phyloP scores from a whole-genome alignment of 1,139 yeast species.

The Barnettozyma hawaiiensis region DNA sequence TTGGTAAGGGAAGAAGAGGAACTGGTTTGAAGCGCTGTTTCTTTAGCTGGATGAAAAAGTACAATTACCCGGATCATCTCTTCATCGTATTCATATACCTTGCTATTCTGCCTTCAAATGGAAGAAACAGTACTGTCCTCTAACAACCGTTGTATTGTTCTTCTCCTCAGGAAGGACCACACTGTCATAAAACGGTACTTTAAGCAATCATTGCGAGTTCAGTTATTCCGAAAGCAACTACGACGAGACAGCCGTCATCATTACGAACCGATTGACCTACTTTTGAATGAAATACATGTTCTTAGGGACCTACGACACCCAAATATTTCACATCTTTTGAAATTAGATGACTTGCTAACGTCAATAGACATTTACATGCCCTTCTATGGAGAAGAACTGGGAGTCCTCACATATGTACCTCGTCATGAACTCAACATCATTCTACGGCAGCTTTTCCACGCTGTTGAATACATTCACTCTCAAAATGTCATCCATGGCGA shows the following conservation, averaged over 20 bases:
- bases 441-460: constrained; percentile 23
- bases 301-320: not conserved
- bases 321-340: constrained; percentile 3
- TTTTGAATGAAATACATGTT: constrained; percentile 5
- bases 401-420: not conserved
- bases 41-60: not conserved
- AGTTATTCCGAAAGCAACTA: constrained; percentile 2
- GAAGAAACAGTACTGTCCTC: not conserved
- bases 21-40: constrained; percentile 2
- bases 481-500: constrained; percentile 13
- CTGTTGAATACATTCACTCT: constrained; percentile 8
- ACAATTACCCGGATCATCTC: not conserved
- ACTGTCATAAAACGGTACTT: constrained; percentile 9
- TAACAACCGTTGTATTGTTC: constrained; percentile 1
- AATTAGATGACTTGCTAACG: constrained; percentile 2
- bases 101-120: no score
- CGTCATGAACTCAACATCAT: not conserved
- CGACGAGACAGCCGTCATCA: no score
- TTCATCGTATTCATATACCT: no score
- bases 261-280: constrained; percentile 5
- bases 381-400: constrained; percentile 11
- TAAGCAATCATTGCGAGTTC: constrained; percentile 8
- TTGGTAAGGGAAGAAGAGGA: not conserved
- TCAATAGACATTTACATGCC: constrained; percentile 6
- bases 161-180: not conserved